Conservation (phyloP, 2,329 filamentous ascomycete species). For the Trichoderma atrobrunneum region DNA sequence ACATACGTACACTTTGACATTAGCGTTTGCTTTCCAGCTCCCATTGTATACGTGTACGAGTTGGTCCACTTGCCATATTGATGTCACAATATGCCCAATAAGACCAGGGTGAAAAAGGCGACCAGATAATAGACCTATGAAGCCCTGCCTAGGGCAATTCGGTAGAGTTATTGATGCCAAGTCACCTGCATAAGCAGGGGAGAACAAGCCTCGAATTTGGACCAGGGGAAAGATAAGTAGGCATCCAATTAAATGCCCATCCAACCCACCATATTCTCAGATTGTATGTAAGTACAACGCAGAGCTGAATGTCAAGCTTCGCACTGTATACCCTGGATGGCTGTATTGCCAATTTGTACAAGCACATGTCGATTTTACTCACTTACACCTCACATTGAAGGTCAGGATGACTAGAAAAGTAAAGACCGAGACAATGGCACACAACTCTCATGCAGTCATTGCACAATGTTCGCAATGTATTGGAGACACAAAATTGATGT, state of each 20-base stretch:
- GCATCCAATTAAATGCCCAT: neutral
- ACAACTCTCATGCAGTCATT: too few species aligned
- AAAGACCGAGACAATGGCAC: too few species aligned
- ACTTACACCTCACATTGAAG: too few species aligned
- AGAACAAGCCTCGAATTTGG: neutral
- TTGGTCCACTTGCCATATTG: neutral
- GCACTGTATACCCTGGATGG: neutral
- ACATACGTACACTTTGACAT: neutral
- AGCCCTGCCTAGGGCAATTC: neutral
- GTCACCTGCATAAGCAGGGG: neutral
- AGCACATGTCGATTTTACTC: too few species aligned
- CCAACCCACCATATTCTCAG: neutral
- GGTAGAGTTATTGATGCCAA: neutral
- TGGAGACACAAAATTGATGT: too few species aligned
- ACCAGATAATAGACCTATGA: neutral
- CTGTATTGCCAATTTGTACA: too few species aligned
- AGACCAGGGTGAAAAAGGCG: neutral
- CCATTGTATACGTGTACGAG: neutral
- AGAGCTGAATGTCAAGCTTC: neutral
- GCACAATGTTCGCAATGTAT: too few species aligned
- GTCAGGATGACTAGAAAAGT: too few species aligned
- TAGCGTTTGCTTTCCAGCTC: neutral
- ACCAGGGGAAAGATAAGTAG: neutral
- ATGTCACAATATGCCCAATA: neutral
- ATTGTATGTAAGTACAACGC: neutral